Base-by-base conservation (phyloP, 345 rosid species). In the Salix exigua region DNA sequence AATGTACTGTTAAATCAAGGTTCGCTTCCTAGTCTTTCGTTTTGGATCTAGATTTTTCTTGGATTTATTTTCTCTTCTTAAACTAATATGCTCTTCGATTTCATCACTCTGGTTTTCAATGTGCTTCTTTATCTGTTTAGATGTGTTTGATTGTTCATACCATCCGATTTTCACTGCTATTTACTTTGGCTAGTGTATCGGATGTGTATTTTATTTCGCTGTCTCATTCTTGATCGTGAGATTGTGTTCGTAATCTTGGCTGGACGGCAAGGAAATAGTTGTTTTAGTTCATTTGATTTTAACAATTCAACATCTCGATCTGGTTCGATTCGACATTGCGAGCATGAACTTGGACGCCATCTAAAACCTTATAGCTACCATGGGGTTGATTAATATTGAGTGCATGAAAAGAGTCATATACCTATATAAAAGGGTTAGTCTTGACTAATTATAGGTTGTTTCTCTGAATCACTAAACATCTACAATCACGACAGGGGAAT, bases 1-100 rank as follows among this genome's bases (percentile, higher is more conserved):
- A n/a, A n/a, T n/a, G n/a, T n/a, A n/a, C 91, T 96, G 76, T 75
- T 96, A 76, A 91, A 90, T 87, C 99, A 96, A 92, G 99, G 99
- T 93, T 21, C 82, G 55, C 40, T 51, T 66, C 66, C 78, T 73
- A 61, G 6, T 80, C 44, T 61, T 74, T 80, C 62, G 37, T 79
- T 70, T 80, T 91, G 92, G 96, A 92, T 96, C 95, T 89, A 50
- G 69, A 33, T 84, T 79, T 74, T 79, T 74, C 4, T 48, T 35
- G 31, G 69, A 37, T 64, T 72, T 66, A 25, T 73, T 44, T 79
- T 2, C 14, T 46, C 9, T 40, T 67, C 6, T 12, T 68, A 9
- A 58, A 23, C 28, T 58, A 58, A 3, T 2, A 23, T 58, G 63
- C 4, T 10, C 63, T 58, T 46, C 7, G 37, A 30, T 75, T 18